Evolutionary conservation across 2,329 filamentous ascomycete species (phyloP).

Genomic region (Helicocarpus griseus): DNA sequence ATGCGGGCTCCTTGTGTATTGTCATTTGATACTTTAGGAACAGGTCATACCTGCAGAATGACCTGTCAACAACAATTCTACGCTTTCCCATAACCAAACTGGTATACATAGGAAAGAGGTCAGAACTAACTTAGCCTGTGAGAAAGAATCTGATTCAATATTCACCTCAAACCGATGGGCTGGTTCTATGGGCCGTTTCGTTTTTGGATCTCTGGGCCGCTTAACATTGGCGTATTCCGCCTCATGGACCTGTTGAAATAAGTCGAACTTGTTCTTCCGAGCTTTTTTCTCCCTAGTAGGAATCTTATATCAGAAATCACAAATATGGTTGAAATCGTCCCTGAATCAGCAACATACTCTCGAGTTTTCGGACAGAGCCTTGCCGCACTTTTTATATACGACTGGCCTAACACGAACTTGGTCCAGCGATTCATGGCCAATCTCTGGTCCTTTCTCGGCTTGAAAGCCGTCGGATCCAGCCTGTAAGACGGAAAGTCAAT

Average conservation of each 20-base stretch:
- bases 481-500: slow-evolving; percentile 14
- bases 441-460: slow-evolving; percentile 37
- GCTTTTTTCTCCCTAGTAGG: slow-evolving; percentile 36
- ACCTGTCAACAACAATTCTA: not conserved
- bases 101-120: not conserved
- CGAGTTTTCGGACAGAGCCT: slow-evolving; percentile 35
- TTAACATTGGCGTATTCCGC: slow-evolving; percentile 36
- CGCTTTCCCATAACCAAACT: too few species aligned
- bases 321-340: not conserved
- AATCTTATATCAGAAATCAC: slow-evolving; percentile 7
- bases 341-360: slow-evolving; percentile 21
- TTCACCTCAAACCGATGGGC: slow-evolving; percentile 41
- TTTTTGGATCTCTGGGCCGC: slow-evolving; percentile 35
- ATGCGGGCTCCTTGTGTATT: slow-evolving; percentile 37
- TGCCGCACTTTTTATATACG: slow-evolving; percentile 38
- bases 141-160: slow-evolving; percentile 38
- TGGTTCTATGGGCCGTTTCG: slow-evolving; percentile 36
- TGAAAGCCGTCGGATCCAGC: slow-evolving; percentile 34
- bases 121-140: slow-evolving; percentile 34
- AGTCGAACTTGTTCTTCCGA: slow-evolving; percentile 35
- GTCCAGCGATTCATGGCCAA: slow-evolving; percentile 41
- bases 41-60: slow-evolving; percentile 29
- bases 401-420: slow-evolving; percentile 37
- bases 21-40: slow-evolving; percentile 39
- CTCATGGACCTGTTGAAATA: slow-evolving; percentile 32